phyloP scores from a whole-genome alignment of 306 rosid species.

The Cicer pinnatifidum region DNA sequence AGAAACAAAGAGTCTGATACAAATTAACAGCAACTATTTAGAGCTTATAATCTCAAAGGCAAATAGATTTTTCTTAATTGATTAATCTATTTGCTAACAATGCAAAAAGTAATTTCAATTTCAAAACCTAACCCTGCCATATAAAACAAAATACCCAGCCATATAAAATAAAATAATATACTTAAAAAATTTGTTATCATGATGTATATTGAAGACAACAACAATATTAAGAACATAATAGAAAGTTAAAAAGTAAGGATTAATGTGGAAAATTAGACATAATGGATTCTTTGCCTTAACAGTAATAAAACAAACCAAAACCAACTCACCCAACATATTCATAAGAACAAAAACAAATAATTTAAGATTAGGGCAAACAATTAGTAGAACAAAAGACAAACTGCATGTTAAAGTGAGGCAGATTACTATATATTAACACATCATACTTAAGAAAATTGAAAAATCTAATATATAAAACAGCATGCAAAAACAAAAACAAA shows the following conservation, averaged over 20 bases:
- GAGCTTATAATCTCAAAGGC: not conserved
- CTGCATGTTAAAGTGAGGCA: not conserved
- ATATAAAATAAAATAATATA: not conserved
- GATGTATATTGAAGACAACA: not conserved
- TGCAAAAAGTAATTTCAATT: not conserved
- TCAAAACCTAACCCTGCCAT: not conserved
- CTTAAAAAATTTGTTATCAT: not conserved
- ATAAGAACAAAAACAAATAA: not conserved
- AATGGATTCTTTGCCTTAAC: no score
- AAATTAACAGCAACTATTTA: not conserved
- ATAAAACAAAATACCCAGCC: no score
- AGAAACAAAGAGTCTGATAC: not conserved
- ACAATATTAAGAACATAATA: slow-evolving; percentile 11
- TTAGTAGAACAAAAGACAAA: not conserved
- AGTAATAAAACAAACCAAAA: no score
- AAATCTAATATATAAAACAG: no score
- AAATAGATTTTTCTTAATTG: not conserved
- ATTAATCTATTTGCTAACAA: no score
- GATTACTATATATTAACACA: not conserved
- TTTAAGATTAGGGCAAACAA: slow-evolving; percentile 22
- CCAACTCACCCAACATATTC: no score
- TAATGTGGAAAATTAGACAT: no score
- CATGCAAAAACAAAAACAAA: no score
- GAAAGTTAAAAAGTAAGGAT: not conserved
- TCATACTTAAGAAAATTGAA: not conserved